A percentile compares a stretch with the other conserved stretches of the same genome.
These are phyloP conservation scores for Kalaharituber pfeilii DNA, from an alignment of 2,329 filamentous ascomycete genomes.

Conservation along the genomic window DNA sequence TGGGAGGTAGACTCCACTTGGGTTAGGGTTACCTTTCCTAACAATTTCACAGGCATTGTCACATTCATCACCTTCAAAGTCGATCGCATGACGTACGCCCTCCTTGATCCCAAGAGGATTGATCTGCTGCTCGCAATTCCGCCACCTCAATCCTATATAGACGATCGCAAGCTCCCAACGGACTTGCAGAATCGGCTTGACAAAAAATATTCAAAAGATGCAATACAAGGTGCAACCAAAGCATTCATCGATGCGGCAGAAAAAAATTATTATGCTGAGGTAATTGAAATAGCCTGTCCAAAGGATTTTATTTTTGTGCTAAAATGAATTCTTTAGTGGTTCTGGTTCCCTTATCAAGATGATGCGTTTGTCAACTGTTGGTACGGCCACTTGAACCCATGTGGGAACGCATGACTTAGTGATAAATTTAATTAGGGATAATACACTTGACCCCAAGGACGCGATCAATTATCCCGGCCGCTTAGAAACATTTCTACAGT, in stretches of 20 bases:
- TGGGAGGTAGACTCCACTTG: too few species aligned
- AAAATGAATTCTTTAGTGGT: too few species aligned
- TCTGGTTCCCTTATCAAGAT: conserved; percentile 35
- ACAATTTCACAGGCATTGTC: too few species aligned
- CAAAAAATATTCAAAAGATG: too few species aligned
- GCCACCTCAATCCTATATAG: conserved; percentile 27
- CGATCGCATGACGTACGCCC: conserved; percentile 32
- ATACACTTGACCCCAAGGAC: conserved; percentile 24
- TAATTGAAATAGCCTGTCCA: conserved; percentile 28
- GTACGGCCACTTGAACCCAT: conserved; percentile 20
- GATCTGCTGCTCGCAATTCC: conserved; percentile 32
- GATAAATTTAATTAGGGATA: too few species aligned
- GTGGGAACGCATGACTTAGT: too few species aligned
- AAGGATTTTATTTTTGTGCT: conserved; percentile 33
- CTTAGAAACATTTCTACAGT: conserved; percentile 26
- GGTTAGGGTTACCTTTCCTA: too few species aligned
- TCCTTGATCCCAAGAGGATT: conserved; percentile 31
- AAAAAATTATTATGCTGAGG: too few species aligned
- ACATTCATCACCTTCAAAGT: conserved; percentile 35
- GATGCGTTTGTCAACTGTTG: conserved; percentile 34
- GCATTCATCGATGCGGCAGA: too few species aligned
- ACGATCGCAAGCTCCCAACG: too few species aligned
- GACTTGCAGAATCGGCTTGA: too few species aligned
- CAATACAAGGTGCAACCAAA: too few species aligned
- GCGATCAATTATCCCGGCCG: conserved; percentile 28